Percentiles rank a stretch among this genome's conserved stretches.
phyloP scores from a whole-genome alignment of 148 eudicot species.

The Heliosperma pusillum region DNA sequence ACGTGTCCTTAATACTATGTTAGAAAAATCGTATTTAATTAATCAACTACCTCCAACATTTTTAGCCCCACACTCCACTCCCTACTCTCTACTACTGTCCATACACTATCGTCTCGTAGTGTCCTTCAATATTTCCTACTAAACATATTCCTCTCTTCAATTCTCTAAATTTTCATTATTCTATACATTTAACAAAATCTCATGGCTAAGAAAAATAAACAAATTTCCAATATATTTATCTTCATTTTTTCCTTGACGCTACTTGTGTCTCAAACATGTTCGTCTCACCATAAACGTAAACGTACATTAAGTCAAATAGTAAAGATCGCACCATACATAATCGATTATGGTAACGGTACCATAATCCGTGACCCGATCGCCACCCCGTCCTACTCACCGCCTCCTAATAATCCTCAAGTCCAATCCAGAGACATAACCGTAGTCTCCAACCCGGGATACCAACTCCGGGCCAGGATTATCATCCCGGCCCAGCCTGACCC shows the following conservation, averaged over 20 bases:
- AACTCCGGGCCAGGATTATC: slow-evolving; percentile 21
- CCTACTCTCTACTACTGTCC: neutral
- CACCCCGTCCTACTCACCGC: slow-evolving; percentile 9
- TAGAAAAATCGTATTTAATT: no score
- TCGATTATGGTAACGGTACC: slow-evolving; percentile 30
- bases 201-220: neutral
- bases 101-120: no score
- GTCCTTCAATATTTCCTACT: neutral
- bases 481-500: slow-evolving; percentile 18
- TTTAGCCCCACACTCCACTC: slow-evolving; percentile 11
- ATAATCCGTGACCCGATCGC: neutral
- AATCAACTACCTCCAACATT: neutral
- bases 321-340: slow-evolving; percentile 21
- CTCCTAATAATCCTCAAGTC: slow-evolving; percentile 3
- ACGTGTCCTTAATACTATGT: no score
- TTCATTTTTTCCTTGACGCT: neutral
- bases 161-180: neutral
- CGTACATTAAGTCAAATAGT: neutral
- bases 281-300: neutral
- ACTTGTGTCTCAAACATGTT: no score
- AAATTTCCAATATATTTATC: neutral
- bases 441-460: neutral
- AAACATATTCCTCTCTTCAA: neutral
- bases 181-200: neutral
- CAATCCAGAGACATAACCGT: slow-evolving; percentile 26